Base-by-base conservation (phyloP, 805 yeast species). In the Kodamaea lidongshanica region DNA sequence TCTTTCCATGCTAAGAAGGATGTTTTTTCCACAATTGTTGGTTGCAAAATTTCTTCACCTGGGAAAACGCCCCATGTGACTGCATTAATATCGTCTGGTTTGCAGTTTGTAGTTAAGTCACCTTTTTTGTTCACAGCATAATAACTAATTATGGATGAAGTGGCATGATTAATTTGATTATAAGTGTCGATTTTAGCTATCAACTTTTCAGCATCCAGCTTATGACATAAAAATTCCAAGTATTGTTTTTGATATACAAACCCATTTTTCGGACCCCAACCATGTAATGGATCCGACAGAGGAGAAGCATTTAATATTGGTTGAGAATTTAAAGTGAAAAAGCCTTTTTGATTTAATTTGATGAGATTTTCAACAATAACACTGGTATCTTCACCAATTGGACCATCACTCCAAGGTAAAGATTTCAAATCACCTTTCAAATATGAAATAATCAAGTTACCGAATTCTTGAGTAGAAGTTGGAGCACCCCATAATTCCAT, bases 21-120 rank as follows among this genome's bases (percentile, higher is more conserved):
- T 21, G 79, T 76, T 48, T 78, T 80, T 54, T 89, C 97, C 12
- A 89, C 96, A 52, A 89, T 86, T 0, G 97, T 89, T 30, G 97
- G 96, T 61, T 89, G 97, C 40, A 85, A 69, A 32, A 89, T 82
- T 60, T 89, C 96, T 50, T 80, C 81, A 21, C 95, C 95, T 16
- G 97, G 96, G 75, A 85, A 87, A 33, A 88, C 86, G 40, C 97
- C 97, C 97, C 97, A 89, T 12, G 97, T 89, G 34, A 89, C 96
- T 6, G 97, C 96, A 50, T 85, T 88, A 40, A 94, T 87, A 39
- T 77, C 81, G 20, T 78, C 84, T 25, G 73, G 77, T 14, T 70
- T 70, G 27, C 86, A 76, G 55, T 88, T 88, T 28, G 94, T 74
- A 12, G 52, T 40, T 32, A 87, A 62, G 23, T 74, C 75, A 3